Percentiles rank a stretch among this genome's conserved stretches.
phyloP scores from a whole-genome alignment of 2,329 filamentous ascomycete genomes.

The Clathrospora elynae region DNA sequence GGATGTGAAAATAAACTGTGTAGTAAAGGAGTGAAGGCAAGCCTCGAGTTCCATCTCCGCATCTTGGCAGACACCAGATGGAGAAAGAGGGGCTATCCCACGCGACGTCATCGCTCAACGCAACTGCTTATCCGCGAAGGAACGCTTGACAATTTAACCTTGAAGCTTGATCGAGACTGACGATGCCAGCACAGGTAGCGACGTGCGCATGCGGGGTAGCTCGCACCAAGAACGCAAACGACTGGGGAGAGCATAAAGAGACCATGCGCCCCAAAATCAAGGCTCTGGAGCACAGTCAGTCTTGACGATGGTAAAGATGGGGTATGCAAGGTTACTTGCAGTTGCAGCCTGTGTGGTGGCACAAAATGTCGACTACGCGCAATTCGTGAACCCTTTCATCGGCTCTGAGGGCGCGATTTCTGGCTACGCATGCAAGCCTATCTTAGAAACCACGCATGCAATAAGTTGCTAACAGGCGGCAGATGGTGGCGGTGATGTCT shows the following conservation, averaged over 20 bases:
- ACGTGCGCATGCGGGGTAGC: slow-evolving; percentile 23
- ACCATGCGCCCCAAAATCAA: neutral
- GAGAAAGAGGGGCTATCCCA: slow-evolving; percentile 19
- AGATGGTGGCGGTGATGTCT: slow-evolving; percentile 50
- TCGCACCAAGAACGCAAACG: slow-evolving; percentile 5
- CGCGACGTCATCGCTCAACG: slow-evolving; percentile 20
- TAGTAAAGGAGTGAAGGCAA: no score
- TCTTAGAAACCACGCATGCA: neutral
- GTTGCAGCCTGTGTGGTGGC: slow-evolving; percentile 5
- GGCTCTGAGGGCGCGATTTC: slow-evolving; percentile 54
- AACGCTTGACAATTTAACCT: slow-evolving; percentile 28
- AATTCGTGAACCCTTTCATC: slow-evolving; percentile 54
- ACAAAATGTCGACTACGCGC: slow-evolving; percentile 37
- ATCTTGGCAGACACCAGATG: slow-evolving; percentile 24
- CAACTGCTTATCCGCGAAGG: neutral
- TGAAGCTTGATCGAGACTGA: slow-evolving; percentile 16
- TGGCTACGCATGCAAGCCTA: slow-evolving; percentile 43
- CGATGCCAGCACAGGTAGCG: slow-evolving; percentile 2
- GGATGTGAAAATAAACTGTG: no score
- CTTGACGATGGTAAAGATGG: slow-evolving; percentile 1
- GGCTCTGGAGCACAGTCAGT: neutral
- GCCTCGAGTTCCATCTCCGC: no score
- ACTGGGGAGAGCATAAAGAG: neutral
- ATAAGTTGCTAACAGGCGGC: slow-evolving; percentile 11
- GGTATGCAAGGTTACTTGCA: slow-evolving; percentile 1